Evolutionary conservation across 257 asterid genomes (phyloP), one percentile per base, ranked within the genome.

Genomic region (Primulina huaijiensis): DNA sequence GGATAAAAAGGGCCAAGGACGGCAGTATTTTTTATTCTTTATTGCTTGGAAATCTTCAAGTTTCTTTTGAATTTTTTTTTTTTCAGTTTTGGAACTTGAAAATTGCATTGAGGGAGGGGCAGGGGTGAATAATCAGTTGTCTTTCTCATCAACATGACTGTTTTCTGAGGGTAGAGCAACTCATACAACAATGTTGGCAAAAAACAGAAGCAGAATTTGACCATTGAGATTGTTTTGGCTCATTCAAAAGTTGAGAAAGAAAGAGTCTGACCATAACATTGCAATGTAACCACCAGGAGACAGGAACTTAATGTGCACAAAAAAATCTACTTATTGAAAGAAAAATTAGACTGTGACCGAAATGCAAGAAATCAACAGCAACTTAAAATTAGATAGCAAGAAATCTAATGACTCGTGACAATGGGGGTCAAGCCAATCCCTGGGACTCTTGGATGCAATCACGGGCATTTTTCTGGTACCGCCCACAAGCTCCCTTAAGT

Each of bases 381-480:
- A 17, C 57, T 50, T 50, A 50, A 50, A 16, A 50, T 16, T 1
- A 4, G 20, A 6, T 16, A 6, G 2, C 2, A 33, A 21, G 59
- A 56, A 68, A 62, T 23, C 17, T 62, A 79, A 58, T 62, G 79
- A 83, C 72, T 89, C 99, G 8, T 84, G 92, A 72, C 99, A 94
- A 75, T 94, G 99, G 25, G 97, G 95, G 76, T 94, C 97, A 10
- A 91, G 89, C 97, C 99, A 94, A 57, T 88, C 96, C 80, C 78
- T 84, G 11, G 85, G 67, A 80, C 63, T 71, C 74, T 85, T 87
- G 1, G 95, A 62, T 14, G 80, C 72, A 34, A 57, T 72, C 27
- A 40, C 59, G 0, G 85, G 35, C 81, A 83, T 84, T 85, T 81
- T 89, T 29, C 82, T 92, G 5, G 57, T 50, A 73, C 68, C 75